phyloP scores from a whole-genome alignment of 2,329 filamentous ascomycete genomes.

The Mollisia scopiformis region DNA sequence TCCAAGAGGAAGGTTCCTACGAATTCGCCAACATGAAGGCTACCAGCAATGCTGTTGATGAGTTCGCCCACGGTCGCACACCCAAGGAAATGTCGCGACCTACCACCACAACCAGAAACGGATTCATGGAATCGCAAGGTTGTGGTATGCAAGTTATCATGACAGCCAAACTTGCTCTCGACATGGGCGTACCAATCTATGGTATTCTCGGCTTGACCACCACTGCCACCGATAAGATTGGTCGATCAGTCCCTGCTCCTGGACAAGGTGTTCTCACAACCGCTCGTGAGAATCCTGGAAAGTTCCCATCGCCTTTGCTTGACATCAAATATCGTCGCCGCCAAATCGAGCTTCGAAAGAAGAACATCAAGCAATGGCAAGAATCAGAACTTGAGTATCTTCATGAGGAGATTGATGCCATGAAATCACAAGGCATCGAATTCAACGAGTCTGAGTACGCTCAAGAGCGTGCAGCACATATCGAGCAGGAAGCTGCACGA shows the following conservation, averaged over 20 bases:
- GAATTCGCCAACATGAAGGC: slow-evolving; percentile 99
- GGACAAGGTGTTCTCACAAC: slow-evolving; percentile 96
- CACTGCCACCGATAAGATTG: slow-evolving; percentile 98
- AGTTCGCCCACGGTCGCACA: slow-evolving; percentile 93
- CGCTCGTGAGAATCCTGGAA: slow-evolving; percentile 86
- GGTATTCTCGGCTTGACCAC: slow-evolving; percentile 91
- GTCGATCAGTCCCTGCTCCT: slow-evolving; percentile 93
- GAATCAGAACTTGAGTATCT: slow-evolving; percentile 93
- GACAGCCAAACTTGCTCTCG: slow-evolving; percentile 91
- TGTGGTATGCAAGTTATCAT: slow-evolving; percentile 99
- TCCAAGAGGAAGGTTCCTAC: slow-evolving; percentile 98
- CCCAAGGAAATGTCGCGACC: slow-evolving; percentile 97
- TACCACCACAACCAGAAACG: slow-evolving; percentile 93
- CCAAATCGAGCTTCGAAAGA: slow-evolving; percentile 91
- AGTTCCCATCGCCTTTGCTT: slow-evolving; percentile 92
- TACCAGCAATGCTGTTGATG: slow-evolving; percentile 96
- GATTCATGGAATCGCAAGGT: slow-evolving; percentile 99
- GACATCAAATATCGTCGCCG: slow-evolving; percentile 97
- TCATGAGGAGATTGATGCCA: slow-evolving; percentile 88
- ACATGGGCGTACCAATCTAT: slow-evolving; percentile 98
- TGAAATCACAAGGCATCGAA: slow-evolving; percentile 76
- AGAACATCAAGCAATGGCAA: slow-evolving; percentile 95
- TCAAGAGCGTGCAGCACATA: slow-evolving; percentile 81
- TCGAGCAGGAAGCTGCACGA: slow-evolving; percentile 82
- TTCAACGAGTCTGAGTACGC: slow-evolving; percentile 87